Base-by-base conservation (phyloP, 306 rosid genomes). In the Prunus armeniaca region DNA sequence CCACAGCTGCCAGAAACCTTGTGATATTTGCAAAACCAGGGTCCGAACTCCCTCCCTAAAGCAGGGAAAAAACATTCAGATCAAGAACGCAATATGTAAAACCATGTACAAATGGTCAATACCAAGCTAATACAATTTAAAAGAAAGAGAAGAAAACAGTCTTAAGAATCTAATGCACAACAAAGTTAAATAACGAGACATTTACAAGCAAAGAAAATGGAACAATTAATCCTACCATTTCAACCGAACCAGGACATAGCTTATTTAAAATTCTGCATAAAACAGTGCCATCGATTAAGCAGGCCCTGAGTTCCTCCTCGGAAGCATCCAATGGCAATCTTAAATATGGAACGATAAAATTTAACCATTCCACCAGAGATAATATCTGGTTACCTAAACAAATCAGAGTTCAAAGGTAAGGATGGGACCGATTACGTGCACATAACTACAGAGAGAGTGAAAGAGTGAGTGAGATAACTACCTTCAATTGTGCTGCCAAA, bases 351-450 rank as follows among this genome's bases (percentile, higher is more conserved):
- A 95, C 87, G 82, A 88, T 82, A 27, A 58, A 78, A 87, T 92
- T 87, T 72, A 96, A 84, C 98, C 99, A 92, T 74, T 87, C 87
- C 86, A 95, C 85, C 77, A 95, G 68, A 62, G 91, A 78, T 41
- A 71, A 72, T 63, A 77, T 83, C 77, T 54, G 87, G 83, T 69
- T 63, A 62, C 88, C 98, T 94, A 84, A 69, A 84, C 79, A 67
- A 7, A 69, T 32, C 12, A 57, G 56, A 79, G 84, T 72, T 74
- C 13, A 73, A 71, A 51, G 45, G 47, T 76, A 24, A 64, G 52
- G 17, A 73, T n/a, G 69, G 73, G 1, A 70, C 45, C 55, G 64
- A 51, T 52, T 30, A 19, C 62, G 30, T 45, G 76, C 52, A 74
- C 32, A 70, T 15, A 54, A 68, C 73, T 82, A 19, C 65, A 52